Base-by-base conservation (phyloP, 306 rosid genomes). In the Sicyos baderoa region DNA sequence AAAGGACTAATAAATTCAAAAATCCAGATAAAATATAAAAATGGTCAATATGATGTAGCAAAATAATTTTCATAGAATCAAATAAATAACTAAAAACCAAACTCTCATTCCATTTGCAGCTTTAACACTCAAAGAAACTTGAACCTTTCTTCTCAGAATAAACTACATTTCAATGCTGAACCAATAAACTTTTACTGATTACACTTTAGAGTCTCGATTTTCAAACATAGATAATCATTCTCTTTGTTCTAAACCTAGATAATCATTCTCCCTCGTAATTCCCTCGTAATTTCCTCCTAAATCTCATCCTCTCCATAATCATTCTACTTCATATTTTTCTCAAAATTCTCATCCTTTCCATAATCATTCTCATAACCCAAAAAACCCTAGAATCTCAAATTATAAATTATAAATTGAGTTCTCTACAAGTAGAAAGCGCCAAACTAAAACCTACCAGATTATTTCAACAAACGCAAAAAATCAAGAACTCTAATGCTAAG, bases 401-500 rank as follows among this genome's bases (percentile, higher is more conserved):
- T n/a, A n/a, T n/a, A n/a, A 27, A 59, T 59, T 21, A 4, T 54
- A 19, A 54, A 21, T 54, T 54, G 58, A 13, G 58, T 54, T 3
- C 15, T 21, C 15, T 54, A 32, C 32, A 21, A 21, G 32, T 14
- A 27, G 19, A 27, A 18, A 53, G 9, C 15, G 4, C 44, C 21
- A 35, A 29, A 58, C 0, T 7, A 7, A 57, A 57, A 25, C 2
- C 10, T 37, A 25, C 42, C 45, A 58, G 42, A 60, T 1, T 16
- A 45, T 14, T 29, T 29, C 29, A 16, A 15, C 15, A 32, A 32
- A 60, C 22, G 5, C 0, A 32, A 3, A 50, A 16, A 21, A 15
- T 67, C 12, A 67, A 12, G 3, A 47, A 44, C 53, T 13, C 35
- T 67, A 17, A 68, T 48, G 17, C 45, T 68, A 68, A 68, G 29